Evolutionary conservation across 441 rosid genomes (phyloP).

Genomic region (Corymbia calophylla): DNA sequence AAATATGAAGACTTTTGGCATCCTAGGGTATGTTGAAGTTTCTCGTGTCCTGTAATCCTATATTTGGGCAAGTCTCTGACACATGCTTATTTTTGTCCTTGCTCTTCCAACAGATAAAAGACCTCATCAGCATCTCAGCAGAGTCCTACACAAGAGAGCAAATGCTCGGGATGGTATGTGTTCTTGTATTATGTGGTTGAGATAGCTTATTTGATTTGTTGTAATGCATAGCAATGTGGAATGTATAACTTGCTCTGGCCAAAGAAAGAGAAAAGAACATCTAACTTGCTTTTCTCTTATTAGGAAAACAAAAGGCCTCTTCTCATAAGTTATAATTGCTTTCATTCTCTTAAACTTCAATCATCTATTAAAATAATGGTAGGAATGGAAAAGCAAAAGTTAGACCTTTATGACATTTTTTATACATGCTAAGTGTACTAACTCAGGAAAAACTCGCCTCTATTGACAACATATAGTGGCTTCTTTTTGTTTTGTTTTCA

Average conservation of each 20-base stretch:
- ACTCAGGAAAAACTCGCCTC: neutral
- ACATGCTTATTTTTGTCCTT: neutral
- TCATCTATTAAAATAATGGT: neutral
- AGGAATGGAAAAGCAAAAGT: neutral
- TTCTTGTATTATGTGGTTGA: neutral
- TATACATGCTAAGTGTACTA: neutral
- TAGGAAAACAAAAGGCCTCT: neutral
- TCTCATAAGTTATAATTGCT: neutral
- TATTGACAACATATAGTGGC: neutral
- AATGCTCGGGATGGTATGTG: conserved; percentile 60
- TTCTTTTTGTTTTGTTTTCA: conserved; percentile 22
- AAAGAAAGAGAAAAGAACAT: neutral
- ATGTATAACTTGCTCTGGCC: neutral
- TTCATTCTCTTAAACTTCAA: neutral
- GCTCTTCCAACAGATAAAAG: conserved; percentile 52
- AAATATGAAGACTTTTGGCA: conserved; percentile 96
- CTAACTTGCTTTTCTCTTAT: neutral
- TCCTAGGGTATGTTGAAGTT: conserved; percentile 57
- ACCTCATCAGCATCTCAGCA: conserved; percentile 79
- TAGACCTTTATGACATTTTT: neutral
- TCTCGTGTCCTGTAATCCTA: neutral
- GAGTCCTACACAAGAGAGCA: conserved; percentile 79
- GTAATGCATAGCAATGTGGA: neutral
- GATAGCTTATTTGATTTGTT: neutral
- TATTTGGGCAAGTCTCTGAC: neutral